Conservation (phyloP, 148 eudicot genomes). For the Simmondsia chinensis region DNA sequence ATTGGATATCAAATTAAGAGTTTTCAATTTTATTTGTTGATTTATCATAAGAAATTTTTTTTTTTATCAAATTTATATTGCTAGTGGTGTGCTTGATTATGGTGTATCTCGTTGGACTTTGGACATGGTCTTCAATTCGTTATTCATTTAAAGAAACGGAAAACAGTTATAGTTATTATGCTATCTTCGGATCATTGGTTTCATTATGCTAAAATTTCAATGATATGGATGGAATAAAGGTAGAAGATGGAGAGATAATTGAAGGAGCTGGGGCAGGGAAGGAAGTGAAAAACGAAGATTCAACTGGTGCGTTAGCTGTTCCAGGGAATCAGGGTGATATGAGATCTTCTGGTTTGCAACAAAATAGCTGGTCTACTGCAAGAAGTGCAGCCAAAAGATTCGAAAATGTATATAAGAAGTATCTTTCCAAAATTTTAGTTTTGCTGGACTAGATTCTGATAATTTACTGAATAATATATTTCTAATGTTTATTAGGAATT, state of each 20-base stretch:
- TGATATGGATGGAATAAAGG: constrained; percentile 27
- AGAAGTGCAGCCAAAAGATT: constrained; percentile 41
- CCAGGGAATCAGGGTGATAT: constrained; percentile 25
- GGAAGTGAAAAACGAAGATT: constrained; percentile 28
- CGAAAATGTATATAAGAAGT: constrained; percentile 42
- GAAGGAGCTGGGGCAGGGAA: constrained; percentile 26
- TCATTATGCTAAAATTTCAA: too few species aligned
- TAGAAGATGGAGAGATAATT: constrained; percentile 57
- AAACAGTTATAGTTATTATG: too few species aligned
- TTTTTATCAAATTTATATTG: too few species aligned
- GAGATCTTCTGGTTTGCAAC: constrained; percentile 25
- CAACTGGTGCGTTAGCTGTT: constrained; percentile 6
- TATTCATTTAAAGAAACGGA: too few species aligned
- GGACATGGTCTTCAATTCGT: too few species aligned
- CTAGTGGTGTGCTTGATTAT: too few species aligned
- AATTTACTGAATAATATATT: neutral
- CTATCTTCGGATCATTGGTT: neutral
- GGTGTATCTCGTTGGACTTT: too few species aligned
- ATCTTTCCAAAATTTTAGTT: too few species aligned
- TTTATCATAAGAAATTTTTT: too few species aligned
- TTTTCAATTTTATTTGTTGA: too few species aligned
- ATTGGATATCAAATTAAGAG: too few species aligned
- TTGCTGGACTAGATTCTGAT: neutral
- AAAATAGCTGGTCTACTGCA: constrained; percentile 12
- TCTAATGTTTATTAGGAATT: constrained; percentile 34